Percentiles rank a stretch among this genome's conserved stretches.
phyloP scores from a whole-genome alignment of 331 rosid species.

The Pyrus hybrid region DNA sequence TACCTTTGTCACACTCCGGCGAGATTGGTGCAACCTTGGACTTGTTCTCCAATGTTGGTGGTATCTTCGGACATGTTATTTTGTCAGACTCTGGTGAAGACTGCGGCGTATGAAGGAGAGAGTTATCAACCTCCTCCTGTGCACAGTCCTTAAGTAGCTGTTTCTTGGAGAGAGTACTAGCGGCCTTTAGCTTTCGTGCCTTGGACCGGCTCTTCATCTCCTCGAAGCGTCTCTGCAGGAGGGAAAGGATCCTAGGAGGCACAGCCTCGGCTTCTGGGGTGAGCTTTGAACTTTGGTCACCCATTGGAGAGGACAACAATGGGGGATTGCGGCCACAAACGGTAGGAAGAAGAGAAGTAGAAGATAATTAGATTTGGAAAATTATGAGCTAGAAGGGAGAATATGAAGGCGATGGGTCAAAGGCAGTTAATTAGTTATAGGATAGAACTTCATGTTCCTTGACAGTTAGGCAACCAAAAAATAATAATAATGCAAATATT shows the following conservation, averaged over 20 bases:
- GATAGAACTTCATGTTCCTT: neutral
- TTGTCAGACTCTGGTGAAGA: neutral
- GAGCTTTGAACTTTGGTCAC: constrained; percentile 37
- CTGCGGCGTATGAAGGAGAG: neutral
- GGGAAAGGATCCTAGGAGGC: constrained; percentile 29
- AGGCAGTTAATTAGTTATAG: neutral
- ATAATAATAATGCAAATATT: neutral
- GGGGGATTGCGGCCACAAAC: neutral
- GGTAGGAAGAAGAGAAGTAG: neutral
- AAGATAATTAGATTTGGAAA: neutral
- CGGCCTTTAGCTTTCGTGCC: neutral
- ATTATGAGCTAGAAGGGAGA: neutral
- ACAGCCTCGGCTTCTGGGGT: constrained; percentile 20
- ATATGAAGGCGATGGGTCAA: constrained; percentile 6
- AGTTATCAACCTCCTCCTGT: constrained; percentile 7
- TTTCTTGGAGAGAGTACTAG: constrained; percentile 20
- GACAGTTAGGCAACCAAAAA: constrained; percentile 2
- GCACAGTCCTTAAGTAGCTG: constrained; percentile 19
- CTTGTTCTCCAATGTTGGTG: neutral
- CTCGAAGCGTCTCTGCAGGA: constrained; percentile 10
- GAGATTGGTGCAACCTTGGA: neutral
- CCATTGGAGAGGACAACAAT: constrained; percentile 20
- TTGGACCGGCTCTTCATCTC: constrained; percentile 17
- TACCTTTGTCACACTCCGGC: neutral
- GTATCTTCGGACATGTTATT: neutral